Evolutionary conservation across 305 asterid species (phyloP).

Genomic region (Withania somnifera): DNA sequence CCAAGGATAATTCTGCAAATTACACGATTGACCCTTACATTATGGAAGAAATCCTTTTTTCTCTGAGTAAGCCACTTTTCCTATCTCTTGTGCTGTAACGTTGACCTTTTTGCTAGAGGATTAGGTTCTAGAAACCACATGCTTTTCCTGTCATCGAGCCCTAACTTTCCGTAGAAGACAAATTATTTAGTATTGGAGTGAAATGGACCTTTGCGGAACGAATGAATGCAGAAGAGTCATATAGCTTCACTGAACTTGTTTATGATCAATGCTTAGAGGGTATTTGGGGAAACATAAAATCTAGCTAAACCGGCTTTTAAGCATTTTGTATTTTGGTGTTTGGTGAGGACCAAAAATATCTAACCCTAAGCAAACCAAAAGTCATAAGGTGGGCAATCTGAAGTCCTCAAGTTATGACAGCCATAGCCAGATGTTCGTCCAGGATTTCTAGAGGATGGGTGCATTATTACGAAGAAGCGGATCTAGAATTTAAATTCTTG

Average conservation of each 20-base stretch:
- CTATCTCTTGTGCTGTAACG: not conserved
- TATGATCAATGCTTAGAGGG: no score
- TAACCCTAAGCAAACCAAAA: not conserved
- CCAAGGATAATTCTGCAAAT: not conserved
- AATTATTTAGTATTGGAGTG: not conserved
- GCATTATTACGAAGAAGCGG: not conserved
- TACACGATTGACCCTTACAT: not conserved
- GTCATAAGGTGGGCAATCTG: not conserved
- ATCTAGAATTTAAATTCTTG: not conserved
- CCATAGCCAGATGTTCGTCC: not conserved
- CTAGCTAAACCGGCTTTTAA: not conserved
- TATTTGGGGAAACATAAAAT: not conserved
- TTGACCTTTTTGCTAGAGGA: not conserved
- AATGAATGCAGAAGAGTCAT: not conserved
- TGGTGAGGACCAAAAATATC: not conserved
- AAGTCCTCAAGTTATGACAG: not conserved
- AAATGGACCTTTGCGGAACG: not conserved
- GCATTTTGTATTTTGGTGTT: not conserved
- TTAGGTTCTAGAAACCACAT: not conserved
- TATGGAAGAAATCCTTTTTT: not conserved
- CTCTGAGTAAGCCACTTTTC: not conserved
- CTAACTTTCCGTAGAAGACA: not conserved
- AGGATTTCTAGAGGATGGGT: not conserved
- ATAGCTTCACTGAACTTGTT: no score
- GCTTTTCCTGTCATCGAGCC: not conserved